A percentile compares a stretch with the other conserved stretches of the same genome.
Evolutionary conservation across 1,284 basidiomycete genomes (phyloP).

Genomic region (Abortiporus biennis): DNA sequence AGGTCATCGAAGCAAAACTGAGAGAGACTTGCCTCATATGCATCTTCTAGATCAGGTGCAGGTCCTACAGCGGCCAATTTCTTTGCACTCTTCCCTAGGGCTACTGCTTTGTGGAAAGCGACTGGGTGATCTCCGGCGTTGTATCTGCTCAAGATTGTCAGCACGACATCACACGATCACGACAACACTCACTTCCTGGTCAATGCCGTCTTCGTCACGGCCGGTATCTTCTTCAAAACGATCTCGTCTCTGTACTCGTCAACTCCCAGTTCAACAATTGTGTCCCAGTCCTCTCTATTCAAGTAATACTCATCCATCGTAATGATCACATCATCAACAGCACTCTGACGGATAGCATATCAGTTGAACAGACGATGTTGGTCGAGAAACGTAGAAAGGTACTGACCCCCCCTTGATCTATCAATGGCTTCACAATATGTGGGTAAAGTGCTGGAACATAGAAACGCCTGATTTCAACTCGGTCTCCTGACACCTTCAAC

Average conservation of each 20-base stretch:
- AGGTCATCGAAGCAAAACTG: not conserved
- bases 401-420: constrained; percentile 63
- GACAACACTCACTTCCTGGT: constrained; percentile 67
- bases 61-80: constrained; percentile 67
- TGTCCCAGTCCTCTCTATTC: constrained; percentile 94
- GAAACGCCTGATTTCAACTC: constrained; percentile 83
- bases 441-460: constrained; percentile 87
- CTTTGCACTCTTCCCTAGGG: constrained; percentile 73
- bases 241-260: constrained; percentile 71
- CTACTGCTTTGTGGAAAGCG: constrained; percentile 82
- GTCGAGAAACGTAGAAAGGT: not conserved
- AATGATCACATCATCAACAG: constrained; percentile 77
- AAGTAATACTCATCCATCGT: constrained; percentile 95
- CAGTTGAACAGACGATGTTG: not conserved
- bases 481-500: constrained; percentile 85
- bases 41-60: constrained; percentile 87
- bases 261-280: constrained; percentile 88
- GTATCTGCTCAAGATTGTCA: constrained; percentile 55
- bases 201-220: constrained; percentile 79
- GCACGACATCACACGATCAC: not conserved
- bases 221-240: constrained; percentile 79
- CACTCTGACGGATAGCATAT: constrained; percentile 44
- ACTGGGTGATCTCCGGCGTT: constrained; percentile 86
- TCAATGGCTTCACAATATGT: constrained; percentile 75
- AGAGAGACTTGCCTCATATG: constrained; percentile 46